Base-by-base conservation (phyloP, 2,329 filamentous ascomycete genomes). In the Fusarium brevicatenulatum region DNA sequence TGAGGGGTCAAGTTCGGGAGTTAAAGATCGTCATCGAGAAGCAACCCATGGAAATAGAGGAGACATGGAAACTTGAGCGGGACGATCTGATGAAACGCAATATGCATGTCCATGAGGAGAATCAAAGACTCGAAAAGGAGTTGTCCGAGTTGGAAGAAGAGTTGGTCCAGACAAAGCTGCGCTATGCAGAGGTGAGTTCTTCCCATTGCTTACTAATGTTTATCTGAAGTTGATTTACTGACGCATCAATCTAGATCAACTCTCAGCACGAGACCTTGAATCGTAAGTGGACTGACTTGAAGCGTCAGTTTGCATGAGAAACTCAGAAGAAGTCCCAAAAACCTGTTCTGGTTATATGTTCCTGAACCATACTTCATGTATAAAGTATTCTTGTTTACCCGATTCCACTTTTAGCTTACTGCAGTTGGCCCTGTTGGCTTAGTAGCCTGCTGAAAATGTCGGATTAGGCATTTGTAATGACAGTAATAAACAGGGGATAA, bases 31-130 rank as follows among this genome's bases (percentile, higher is more conserved):
- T 98, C 42, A 95, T 98, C 36, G 93, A 98, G 80, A 92, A 91
- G 76, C 96, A 98, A 82, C 95, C 95, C 0, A 90, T 90, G 46
- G 95, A 98, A 81, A 91, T 98, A 9, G 96, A 99, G 81, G 89
- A 90, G 67, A 89, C 91, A 59, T 90, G 97, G 83, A 91, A 93
- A 80, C 88, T 89, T 16, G 95, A 98, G 82, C 95, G 97, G 84
- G 95, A 98, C 62, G 90, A 93, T 59, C 90, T 98, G 77, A 96
- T 98, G 92, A 91, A 94, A 81, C 90, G 95, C 68, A 98, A 98
- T 80, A 89, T 93, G 71, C 94, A 97, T 78, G 95, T 98, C 12
- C 95, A 98, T 78, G 95, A 97, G 76, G 94, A 97, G 84, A 99
- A 98, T 79, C 88, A 93, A 68, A 90, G 88, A 65, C 85, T 99